Conservation (phyloP, 257 asterid genomes). For the Fraxinus cuspidata region DNA sequence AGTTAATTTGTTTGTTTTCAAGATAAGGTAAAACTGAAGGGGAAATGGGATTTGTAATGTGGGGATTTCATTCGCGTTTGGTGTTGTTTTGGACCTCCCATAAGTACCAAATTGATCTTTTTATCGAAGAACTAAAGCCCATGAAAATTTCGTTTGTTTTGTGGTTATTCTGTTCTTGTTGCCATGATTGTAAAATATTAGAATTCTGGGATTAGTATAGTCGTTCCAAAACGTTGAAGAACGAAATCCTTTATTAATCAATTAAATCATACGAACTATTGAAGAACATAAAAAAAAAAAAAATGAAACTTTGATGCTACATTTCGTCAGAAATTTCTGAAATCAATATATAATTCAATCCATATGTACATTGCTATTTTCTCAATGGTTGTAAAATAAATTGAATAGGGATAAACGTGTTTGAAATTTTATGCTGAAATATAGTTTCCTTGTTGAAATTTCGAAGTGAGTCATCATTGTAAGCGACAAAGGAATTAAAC, state of each 20-base stretch:
- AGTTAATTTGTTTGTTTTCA: neutral
- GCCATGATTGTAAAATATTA: neutral
- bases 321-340: neutral
- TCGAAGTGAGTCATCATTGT: neutral
- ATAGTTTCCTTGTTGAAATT: neutral
- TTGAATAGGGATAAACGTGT: neutral
- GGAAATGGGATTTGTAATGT: constrained; percentile 15
- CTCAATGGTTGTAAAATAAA: neutral
- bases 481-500: neutral
- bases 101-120: neutral
- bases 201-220: neutral
- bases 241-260: neutral
- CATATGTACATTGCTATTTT: neutral
- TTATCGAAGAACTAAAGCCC: neutral
- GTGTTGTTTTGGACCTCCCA: neutral
- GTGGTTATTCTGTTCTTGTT: neutral
- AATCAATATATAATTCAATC: neutral
- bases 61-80: neutral
- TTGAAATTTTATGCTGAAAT: neutral
- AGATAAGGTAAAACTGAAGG: neutral
- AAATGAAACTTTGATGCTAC: neutral
- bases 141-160: neutral
- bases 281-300: neutral
- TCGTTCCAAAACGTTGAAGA: neutral
- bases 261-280: neutral